Evolutionary conservation across 352 stramenopile genomes (phyloP).

Genomic region (Globisporangium nodosum): DNA sequence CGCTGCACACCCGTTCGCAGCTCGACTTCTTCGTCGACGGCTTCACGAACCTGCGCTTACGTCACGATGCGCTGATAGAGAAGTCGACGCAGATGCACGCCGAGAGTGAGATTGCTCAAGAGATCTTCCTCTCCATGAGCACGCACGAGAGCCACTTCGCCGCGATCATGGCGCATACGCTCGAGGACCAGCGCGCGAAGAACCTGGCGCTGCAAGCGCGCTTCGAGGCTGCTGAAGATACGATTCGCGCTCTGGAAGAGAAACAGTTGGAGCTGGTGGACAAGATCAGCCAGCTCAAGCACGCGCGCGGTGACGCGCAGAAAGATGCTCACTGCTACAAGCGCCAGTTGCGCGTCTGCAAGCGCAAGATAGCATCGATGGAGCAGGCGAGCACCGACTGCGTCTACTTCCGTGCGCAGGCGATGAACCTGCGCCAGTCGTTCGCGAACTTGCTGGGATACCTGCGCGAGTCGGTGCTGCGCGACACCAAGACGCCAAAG

Average conservation of each 20-base stretch:
- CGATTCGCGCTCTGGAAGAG: conserved; percentile 22
- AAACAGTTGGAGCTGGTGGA: conserved; percentile 35
- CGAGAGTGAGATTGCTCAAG: conserved; percentile 51
- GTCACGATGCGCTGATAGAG: conserved; percentile 56
- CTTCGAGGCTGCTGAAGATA: conserved; percentile 16
- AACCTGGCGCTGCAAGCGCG: conserved; percentile 25
- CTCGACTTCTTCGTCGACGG: conserved; percentile 78
- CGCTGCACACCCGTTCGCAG: conserved; percentile 55
- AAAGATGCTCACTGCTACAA: conserved; percentile 63
- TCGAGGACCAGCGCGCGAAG: conserved; percentile 33
- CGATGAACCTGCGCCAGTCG: conserved; percentile 26
- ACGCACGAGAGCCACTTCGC: conserved; percentile 54
- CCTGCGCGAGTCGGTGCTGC: conserved; percentile 38
- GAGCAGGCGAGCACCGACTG: conserved; percentile 24
- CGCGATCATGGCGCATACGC: conserved; percentile 38
- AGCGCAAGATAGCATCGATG: conserved; percentile 27
- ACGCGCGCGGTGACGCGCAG: conserved; percentile 36
- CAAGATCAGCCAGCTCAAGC: conserved; percentile 41
- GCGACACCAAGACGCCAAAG: conserved; percentile 55
- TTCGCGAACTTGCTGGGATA: conserved; percentile 36
- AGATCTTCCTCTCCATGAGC: conserved; percentile 54
- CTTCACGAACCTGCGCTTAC: conserved; percentile 57
- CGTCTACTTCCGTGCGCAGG: conserved; percentile 39
- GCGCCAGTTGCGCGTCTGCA: conserved; percentile 43
- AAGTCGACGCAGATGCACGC: conserved; percentile 49